Percentiles rank a stretch among this genome's conserved stretches.
Evolutionary conservation across 2,329 filamentous ascomycete species (phyloP).

Genomic region (Piedraia hortae): DNA sequence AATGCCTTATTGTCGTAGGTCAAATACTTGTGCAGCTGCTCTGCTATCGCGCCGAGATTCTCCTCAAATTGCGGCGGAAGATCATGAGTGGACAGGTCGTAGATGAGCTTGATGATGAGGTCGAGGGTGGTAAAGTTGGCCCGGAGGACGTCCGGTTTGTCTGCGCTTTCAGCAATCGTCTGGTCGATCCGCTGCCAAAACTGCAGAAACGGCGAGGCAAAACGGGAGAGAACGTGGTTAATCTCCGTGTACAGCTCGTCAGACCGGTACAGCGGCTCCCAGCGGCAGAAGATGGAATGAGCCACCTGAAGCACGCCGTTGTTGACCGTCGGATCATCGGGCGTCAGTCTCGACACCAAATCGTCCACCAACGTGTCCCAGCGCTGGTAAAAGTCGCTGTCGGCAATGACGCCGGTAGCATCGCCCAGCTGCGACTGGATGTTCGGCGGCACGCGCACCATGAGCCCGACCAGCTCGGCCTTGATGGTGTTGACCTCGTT

Average conservation of each 20-base stretch:
- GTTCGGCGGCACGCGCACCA: constrained; percentile 69
- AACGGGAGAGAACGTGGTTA: constrained; percentile 73
- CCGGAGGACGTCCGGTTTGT: constrained; percentile 46
- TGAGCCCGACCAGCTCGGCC: constrained; percentile 77
- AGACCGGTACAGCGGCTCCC: constrained; percentile 79
- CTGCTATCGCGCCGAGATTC: constrained; percentile 48
- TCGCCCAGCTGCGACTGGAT: constrained; percentile 89
- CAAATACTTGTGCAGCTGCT: constrained; percentile 74
- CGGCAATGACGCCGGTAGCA: constrained; percentile 87
- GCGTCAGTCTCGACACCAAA: constrained; percentile 62
- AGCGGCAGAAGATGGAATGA: constrained; percentile 90
- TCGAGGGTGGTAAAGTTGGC: constrained; percentile 66
- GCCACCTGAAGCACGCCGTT: constrained; percentile 89
- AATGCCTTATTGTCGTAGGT: constrained; percentile 65
- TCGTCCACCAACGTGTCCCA: constrained; percentile 95
- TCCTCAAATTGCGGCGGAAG: constrained; percentile 86
- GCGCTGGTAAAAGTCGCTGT: constrained; percentile 86
- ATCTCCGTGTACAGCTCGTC: constrained; percentile 86
- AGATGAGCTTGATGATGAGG: constrained; percentile 71
- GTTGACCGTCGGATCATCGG: constrained; percentile 59
- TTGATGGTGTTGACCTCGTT: constrained; percentile 81
- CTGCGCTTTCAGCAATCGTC: constrained; percentile 42
- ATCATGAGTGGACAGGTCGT: constrained; percentile 93
- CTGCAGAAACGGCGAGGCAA: constrained; percentile 57
- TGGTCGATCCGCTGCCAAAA: constrained; percentile 49